Conservation (phyloP, 805 yeast genomes). For the Starmerella stigmatis region DNA sequence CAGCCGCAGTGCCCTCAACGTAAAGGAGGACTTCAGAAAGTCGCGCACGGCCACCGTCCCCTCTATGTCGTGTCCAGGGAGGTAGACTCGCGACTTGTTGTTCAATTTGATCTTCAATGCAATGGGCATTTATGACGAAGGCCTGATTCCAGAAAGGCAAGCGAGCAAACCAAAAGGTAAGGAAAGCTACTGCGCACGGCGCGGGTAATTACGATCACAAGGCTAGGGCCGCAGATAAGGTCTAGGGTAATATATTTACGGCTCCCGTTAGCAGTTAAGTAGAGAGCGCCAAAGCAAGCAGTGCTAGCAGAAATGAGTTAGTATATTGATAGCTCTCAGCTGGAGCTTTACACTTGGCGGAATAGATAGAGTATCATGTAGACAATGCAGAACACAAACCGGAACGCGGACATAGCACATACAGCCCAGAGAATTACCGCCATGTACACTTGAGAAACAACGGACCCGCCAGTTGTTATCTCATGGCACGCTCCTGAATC, state of each 20-base stretch:
- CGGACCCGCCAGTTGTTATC: conserved; percentile 29
- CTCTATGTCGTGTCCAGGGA: conserved; percentile 5
- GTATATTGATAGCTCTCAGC: too few relatives aligned
- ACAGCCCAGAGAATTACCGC: conserved; percentile 87
- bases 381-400: conserved; percentile 63
- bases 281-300: too few relatives aligned
- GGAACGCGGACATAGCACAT: conserved; percentile 74
- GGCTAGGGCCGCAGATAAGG: neutral
- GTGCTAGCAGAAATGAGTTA: neutral
- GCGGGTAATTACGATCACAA: neutral
- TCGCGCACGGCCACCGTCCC: conserved; percentile 10
- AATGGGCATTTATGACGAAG: conserved; percentile 9
- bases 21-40: conserved; percentile 4
- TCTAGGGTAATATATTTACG: neutral
- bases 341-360: too few relatives aligned
- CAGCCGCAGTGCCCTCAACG: conserved; percentile 3
- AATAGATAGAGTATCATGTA: conserved; percentile 39
- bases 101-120: conserved; percentile 6
- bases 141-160: neutral
- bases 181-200: neutral
- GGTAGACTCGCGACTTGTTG: conserved; percentile 1
- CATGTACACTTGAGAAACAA: conserved; percentile 43
- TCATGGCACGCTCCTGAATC: conserved; percentile 20
- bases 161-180: too few relatives aligned
- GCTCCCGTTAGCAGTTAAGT: neutral